Evolutionary conservation across 208 protist species (phyloP).

Genomic region (Crithidia sp.): DNA sequence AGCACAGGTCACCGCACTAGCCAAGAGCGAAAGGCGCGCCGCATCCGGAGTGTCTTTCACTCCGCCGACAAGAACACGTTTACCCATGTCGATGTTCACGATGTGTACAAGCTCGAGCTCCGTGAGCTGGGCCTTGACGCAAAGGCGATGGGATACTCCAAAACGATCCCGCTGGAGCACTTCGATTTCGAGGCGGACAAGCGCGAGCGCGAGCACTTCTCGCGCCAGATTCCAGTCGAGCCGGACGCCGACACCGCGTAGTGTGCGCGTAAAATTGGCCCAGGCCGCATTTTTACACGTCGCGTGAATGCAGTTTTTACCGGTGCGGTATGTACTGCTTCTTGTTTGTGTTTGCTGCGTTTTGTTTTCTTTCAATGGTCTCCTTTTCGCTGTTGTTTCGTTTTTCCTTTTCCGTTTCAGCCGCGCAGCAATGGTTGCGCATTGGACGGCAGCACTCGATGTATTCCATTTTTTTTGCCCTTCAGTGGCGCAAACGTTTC

Average conservation of each 20-base stretch:
- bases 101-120: slow-evolving; percentile 69
- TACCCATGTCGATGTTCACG: slow-evolving; percentile 82
- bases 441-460: not conserved
- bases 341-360: not conserved
- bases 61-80: slow-evolving; percentile 29
- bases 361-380: not conserved
- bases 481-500: too few relatives aligned
- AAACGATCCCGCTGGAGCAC: slow-evolving; percentile 76
- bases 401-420: too few relatives aligned
- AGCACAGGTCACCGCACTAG: slow-evolving; percentile 61
- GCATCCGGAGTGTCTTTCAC: slow-evolving; percentile 36
- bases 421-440: too few relatives aligned
- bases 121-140: slow-evolving; percentile 75
- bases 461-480: not conserved
- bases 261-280: not conserved
- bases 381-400: too few relatives aligned
- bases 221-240: slow-evolving; percentile 61
- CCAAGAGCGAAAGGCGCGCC: slow-evolving; percentile 26
- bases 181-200: slow-evolving; percentile 76
- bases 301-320: too few relatives aligned
- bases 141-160: slow-evolving; percentile 78
- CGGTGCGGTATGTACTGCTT: too few relatives aligned
- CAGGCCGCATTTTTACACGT: too few relatives aligned
- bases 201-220: slow-evolving; percentile 72
- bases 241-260: slow-evolving; percentile 48